These are phyloP conservation scores for Amanita molliuscula DNA, from an alignment of 768 basidiomycete species.

Conservation along the genomic window DNA sequence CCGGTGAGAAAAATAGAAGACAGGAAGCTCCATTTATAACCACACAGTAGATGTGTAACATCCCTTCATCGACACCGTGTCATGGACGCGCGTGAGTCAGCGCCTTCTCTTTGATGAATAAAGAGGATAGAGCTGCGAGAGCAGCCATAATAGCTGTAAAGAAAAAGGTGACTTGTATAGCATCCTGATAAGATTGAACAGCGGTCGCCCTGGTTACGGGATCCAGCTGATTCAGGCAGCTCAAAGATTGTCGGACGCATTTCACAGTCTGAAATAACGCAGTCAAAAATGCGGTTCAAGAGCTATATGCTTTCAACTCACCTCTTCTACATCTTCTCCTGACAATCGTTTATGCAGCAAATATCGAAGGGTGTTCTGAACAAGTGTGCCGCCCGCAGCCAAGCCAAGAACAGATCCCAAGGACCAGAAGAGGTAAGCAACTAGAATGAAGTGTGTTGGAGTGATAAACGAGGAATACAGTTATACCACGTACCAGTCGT, in stretches of 20 bases:
- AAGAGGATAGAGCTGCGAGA: slow-evolving; percentile 29
- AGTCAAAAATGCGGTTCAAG: background rate
- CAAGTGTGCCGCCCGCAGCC: slow-evolving; percentile 44
- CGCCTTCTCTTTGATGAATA: slow-evolving; percentile 45
- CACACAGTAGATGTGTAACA: too few species aligned
- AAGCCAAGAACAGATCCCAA: slow-evolving; percentile 49
- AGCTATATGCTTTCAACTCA: slow-evolving; percentile 15
- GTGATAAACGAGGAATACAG: background rate
- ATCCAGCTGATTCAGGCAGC: slow-evolving; percentile 34
- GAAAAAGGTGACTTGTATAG: slow-evolving; percentile 37
- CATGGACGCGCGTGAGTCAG: slow-evolving; percentile 11
- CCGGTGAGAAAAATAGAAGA: too few species aligned
- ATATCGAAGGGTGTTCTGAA: slow-evolving; percentile 39
- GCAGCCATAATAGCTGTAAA: slow-evolving; percentile 34
- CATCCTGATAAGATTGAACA: slow-evolving; percentile 30
- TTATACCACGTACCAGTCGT: slow-evolving; percentile 36
- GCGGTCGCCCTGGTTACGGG: slow-evolving; percentile 25
- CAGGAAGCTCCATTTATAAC: too few species aligned
- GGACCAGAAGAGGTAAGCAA: slow-evolving; percentile 59
- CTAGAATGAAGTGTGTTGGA: slow-evolving; percentile 16
- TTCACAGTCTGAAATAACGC: slow-evolving; percentile 27
- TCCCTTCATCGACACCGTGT: background rate
- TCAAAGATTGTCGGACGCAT: slow-evolving; percentile 39
- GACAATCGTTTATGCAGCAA: slow-evolving; percentile 30
- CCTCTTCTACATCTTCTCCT: slow-evolving; percentile 43